Evolutionary conservation across 208 protist genomes (phyloP), one percentile per base, ranked within the genome.

Genomic region (Angomonas desouzai): DNA sequence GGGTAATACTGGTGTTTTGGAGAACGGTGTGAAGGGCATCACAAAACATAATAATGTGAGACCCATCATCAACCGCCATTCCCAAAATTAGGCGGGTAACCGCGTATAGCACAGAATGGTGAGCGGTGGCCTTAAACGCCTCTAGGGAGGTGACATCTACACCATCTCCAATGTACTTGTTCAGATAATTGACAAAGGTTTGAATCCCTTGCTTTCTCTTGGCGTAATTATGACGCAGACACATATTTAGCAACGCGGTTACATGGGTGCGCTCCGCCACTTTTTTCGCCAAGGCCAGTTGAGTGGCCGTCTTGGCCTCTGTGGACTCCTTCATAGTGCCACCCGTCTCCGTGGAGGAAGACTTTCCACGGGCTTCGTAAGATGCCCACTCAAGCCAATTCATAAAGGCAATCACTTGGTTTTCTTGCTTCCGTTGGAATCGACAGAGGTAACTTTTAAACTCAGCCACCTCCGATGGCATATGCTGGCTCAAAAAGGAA

Each of bases 321-420:
- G 67, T 55, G 0, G 36, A 34, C 30, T 51, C 40, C 10, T 74
- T 48, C 48, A 48, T n/a, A 58, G 7, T 18, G 18, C 64, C 67
- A 30, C 38, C 45, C 25, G 53, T 63, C 45, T 32, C 22, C 59
- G 62, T 71, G n/a, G 53, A 20, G 58, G 76, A 76, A 22, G 28
- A 66, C 55, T 81, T 87, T 16, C 83, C 86, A 60, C 76, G 81
- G 16, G 64, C 51, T 63, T 94, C 89, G 55, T 76, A 92, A 10
- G 67, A 83, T 2, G 85, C 83, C 89, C 89, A 94, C 72, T 94
- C 89, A 64, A 90, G 87, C 89, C 89, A 94, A 25, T 69, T 58
- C 43, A 84, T 62, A 56, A 91, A 94, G 18, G 74, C 82, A 36
- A 76, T 68, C 6, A 92, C 77, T 27, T 60, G 38, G 48, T 77